phyloP scores from a whole-genome alignment of 2,329 filamentous ascomycete genomes.

The Colletotrichum spaethianum region DNA sequence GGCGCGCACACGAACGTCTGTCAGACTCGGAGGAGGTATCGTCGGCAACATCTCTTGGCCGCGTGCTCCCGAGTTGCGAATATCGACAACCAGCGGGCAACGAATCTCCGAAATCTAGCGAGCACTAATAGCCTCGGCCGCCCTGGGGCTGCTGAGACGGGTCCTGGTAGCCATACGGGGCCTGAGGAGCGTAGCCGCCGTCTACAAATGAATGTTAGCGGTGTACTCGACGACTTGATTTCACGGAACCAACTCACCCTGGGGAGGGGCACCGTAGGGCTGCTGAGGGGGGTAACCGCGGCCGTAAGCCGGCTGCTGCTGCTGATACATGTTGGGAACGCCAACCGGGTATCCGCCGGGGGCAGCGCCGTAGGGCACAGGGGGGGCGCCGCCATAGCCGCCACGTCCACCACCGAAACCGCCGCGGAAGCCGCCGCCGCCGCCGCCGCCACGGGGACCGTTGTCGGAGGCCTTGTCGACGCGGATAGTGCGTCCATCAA shows the following conservation, averaged over 20 bases:
- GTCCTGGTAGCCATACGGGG: conserved; percentile 62
- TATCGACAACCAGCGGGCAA: conserved; percentile 39
- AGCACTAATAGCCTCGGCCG: conserved; percentile 58
- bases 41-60: conserved; percentile 39
- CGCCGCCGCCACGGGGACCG: conserved; percentile 71
- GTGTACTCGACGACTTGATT: neutral
- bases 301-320: conserved; percentile 54
- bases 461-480: conserved; percentile 96
- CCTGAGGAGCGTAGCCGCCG: conserved; percentile 35
- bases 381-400: conserved; percentile 49
- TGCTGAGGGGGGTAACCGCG: conserved; percentile 60
- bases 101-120: conserved; percentile 41
- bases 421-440: conserved; percentile 57
- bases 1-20: conserved; percentile 42
- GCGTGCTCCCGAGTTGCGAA: conserved; percentile 32
- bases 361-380: conserved; percentile 48
- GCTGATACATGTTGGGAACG: conserved; percentile 54
- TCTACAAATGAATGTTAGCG: conserved; percentile 10
- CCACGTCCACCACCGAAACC: conserved; percentile 56
- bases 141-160: conserved; percentile 55
- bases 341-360: conserved; percentile 54
- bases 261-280: conserved; percentile 52
- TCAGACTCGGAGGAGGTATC: conserved; percentile 41
- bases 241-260: conserved; percentile 53
- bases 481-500: conserved; percentile 93